Conservation (phyloP, 78 protist species). For the Dictyostelium brefeldianum region DNA sequence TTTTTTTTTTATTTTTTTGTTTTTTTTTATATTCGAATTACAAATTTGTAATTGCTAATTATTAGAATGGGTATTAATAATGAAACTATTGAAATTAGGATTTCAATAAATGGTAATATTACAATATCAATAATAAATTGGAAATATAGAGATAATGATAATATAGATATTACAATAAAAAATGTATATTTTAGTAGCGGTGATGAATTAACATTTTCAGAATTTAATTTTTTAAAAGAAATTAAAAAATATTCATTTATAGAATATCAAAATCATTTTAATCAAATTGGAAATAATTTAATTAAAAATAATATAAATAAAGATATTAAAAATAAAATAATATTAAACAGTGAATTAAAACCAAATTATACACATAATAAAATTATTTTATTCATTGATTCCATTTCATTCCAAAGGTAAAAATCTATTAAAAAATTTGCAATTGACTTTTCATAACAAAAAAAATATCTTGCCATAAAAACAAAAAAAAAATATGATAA, state of each 20-base stretch:
- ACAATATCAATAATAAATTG: background rate
- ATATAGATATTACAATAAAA: background rate
- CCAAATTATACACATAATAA: background rate
- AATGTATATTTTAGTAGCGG: background rate
- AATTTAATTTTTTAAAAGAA: background rate
- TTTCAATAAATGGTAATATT: background rate
- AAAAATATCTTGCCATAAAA: too few relatives aligned
- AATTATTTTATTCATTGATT: background rate
- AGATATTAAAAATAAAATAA: background rate
- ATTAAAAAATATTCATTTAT: conserved; percentile 2
- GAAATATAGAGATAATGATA: background rate
- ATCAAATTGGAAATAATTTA: background rate
- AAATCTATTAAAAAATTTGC: too few relatives aligned
- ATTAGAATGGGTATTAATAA: background rate
- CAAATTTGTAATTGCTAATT: background rate
- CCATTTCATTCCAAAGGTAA: background rate
- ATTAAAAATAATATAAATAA: background rate
- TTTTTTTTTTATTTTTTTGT: background rate
- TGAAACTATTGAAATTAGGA: background rate
- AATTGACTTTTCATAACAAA: too few relatives aligned
- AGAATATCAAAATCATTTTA: background rate
- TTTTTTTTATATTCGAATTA: too few relatives aligned
- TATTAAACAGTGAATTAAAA: background rate
- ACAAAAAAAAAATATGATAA: too few relatives aligned
- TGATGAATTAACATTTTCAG: background rate